Evolutionary conservation across 2,329 filamentous ascomycete species (phyloP), one percentile per base, ranked within the genome.

Genomic region (Microdochium nivale): DNA sequence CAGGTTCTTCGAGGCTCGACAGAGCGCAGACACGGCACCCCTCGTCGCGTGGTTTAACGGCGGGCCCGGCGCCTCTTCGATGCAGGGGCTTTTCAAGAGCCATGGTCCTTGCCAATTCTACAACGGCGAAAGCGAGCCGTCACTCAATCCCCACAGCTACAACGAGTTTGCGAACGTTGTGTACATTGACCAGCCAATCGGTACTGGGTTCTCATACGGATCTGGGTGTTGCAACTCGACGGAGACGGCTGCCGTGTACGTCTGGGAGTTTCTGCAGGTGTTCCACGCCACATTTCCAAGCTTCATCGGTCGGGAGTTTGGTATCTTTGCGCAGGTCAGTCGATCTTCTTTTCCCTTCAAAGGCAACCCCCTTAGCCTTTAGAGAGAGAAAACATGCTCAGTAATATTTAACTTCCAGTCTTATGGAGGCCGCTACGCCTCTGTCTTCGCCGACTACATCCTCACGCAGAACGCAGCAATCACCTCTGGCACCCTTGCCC

Each of bases 211-310:
- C 56, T 71, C 67, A 2, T 75, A 74, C 56, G 70, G 61, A 25
- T 64, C 57, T 5, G 58, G 63, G 35, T 56, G 56, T 16, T 66
- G 68, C 25, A 69, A 65, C 3, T 71, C 69, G 25, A 78, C 75
- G 3, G 65, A 67, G 10, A 70, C 68, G 2, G 74, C 75, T 10
- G 74, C 75, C 3, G 69, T 70, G 1, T 70, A 70, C 48, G 71
- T 82, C n/a, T 83, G 78, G 79, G 73, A 69, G 2, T 66, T 82
- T n/a, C 62, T 81, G 48, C 79, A 83, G 60, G 73, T 74, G 1
- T 88, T 83, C 72, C 80, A 83, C 51, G 71, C 77, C 3, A 76
- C 80, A 27, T 87, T 87, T 53, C 82, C 81, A 0, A 72, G 75
- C 27, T 86, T 87, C 60, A 74, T 78, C 61, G 76, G 76, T 2